A percentile compares a stretch with the other conserved stretches of the same genome.
These are phyloP conservation scores for Lichtheimia hyalospora DNA, from an alignment of 371 early-diverging fungal genomes.

Conservation along the genomic window DNA sequence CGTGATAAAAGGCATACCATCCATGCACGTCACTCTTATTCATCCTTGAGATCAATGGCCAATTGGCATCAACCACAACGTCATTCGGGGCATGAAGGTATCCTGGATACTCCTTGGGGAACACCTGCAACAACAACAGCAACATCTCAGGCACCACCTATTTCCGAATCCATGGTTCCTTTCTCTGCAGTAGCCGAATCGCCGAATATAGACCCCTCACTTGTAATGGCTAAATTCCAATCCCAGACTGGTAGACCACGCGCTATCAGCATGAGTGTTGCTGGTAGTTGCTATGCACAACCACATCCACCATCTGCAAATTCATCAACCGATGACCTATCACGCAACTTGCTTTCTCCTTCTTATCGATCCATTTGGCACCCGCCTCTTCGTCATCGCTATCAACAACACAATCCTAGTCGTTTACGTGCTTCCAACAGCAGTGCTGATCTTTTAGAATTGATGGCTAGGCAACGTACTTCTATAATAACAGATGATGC, in stretches of 20 bases:
- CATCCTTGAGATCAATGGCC: conserved; percentile 21
- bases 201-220: conserved; percentile 12
- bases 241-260: conserved; percentile 23
- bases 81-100: too few relatives aligned
- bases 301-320: background rate
- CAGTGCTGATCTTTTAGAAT: conserved; percentile 41
- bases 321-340: too few relatives aligned
- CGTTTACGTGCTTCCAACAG: conserved; percentile 34
- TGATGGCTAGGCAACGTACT: conserved; percentile 34
- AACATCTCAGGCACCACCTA: conserved; percentile 16
- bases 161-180: conserved; percentile 1
- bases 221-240: conserved; percentile 18
- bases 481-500: background rate
- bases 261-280: conserved; percentile 27
- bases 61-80: conserved; percentile 23
- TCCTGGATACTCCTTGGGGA: too few relatives aligned
- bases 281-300: conserved; percentile 6
- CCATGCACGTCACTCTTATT: conserved; percentile 30
- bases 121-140: conserved; percentile 18
- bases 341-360: conserved; percentile 29
- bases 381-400: conserved; percentile 4
- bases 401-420: conserved; percentile 4
- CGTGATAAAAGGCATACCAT: conserved; percentile 5
- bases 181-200: conserved; percentile 9
- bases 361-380: conserved; percentile 36